A percentile compares a stretch with the other conserved stretches of the same genome.
Conservation (phyloP, 768 basidiomycete species). For the Kwoniella europaea region DNA sequence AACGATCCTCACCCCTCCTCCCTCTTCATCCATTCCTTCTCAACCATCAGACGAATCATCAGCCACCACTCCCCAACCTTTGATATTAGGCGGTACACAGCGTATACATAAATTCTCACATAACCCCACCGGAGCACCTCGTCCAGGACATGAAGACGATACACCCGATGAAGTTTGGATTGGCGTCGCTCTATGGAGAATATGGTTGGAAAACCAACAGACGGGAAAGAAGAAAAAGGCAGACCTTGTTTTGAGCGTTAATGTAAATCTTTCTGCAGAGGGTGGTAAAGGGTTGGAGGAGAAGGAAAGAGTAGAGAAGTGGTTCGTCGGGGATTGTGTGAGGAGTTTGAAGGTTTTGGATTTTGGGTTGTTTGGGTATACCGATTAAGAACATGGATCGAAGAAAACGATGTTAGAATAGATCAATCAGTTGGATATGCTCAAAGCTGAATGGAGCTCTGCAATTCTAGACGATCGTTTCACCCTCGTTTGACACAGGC, state of each 20-base stretch:
- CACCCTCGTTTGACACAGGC: too few species aligned
- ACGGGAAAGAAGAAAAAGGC: slow-evolving; percentile 62
- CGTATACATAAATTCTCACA: slow-evolving; percentile 71
- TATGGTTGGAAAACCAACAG: slow-evolving; percentile 59
- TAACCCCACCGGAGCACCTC: slow-evolving; percentile 44
- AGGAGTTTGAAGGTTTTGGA: slow-evolving; percentile 70
- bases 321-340: slow-evolving; percentile 66
- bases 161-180: slow-evolving; percentile 73
- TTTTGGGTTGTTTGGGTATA: slow-evolving; percentile 69
- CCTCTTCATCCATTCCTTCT: slow-evolving; percentile 47
- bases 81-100: slow-evolving; percentile 73
- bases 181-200: slow-evolving; percentile 78
- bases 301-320: slow-evolving; percentile 57
- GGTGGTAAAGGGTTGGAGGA: slow-evolving; percentile 60
- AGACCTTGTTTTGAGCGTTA: slow-evolving; percentile 84
- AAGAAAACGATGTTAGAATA: too few species aligned
- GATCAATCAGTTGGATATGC: too few species aligned
- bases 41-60: slow-evolving; percentile 41
- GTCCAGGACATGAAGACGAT: slow-evolving; percentile 61
- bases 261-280: slow-evolving; percentile 65
- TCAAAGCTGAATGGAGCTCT: too few species aligned
- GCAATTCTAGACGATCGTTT: too few species aligned
- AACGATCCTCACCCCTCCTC: slow-evolving; percentile 61
- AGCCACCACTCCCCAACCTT: slow-evolving; percentile 60
- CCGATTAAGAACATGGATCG: neutral